Conservation (phyloP, 768 basidiomycete species). For the Phylloporus rhodoxanthus region DNA sequence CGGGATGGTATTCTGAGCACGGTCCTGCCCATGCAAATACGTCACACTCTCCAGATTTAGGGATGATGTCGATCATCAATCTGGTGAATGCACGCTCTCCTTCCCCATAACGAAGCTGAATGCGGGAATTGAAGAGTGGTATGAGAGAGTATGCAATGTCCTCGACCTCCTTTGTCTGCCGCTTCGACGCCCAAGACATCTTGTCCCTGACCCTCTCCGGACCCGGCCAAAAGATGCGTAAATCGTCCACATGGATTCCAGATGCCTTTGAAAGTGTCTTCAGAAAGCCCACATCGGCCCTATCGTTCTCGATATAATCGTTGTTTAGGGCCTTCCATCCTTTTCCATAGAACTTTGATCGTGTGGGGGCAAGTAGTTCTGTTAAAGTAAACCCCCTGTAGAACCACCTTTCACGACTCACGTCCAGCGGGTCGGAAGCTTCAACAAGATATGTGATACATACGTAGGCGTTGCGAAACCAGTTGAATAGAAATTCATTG, state of each 20-base stretch:
- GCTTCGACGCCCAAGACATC: conserved; percentile 16
- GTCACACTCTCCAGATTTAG: conserved; percentile 16
- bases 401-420: conserved; percentile 15
- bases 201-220: conserved; percentile 17
- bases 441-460: conserved; percentile 14
- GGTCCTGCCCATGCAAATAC: conserved; percentile 21
- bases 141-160: conserved; percentile 19
- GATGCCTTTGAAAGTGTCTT: conserved; percentile 10
- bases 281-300: conserved; percentile 16
- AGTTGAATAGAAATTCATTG: conserved; percentile 7
- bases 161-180: conserved; percentile 6
- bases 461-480: conserved; percentile 20
- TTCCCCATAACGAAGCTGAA: conserved; percentile 11
- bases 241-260: conserved; percentile 8
- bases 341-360: conserved; percentile 20
- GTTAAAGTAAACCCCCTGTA: conserved; percentile 11
- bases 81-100: conserved; percentile 12
- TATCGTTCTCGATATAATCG: conserved; percentile 17
- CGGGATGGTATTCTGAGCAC: conserved; percentile 3
- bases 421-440: neutral
- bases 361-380: conserved; percentile 16
- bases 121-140: conserved; percentile 13
- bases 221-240: conserved; percentile 17
- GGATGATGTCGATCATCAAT: conserved; percentile 16
- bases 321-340: conserved; percentile 15